phyloP scores from a whole-genome alignment of 140 eudicot genomes.

The Stevia rebaudiana region DNA sequence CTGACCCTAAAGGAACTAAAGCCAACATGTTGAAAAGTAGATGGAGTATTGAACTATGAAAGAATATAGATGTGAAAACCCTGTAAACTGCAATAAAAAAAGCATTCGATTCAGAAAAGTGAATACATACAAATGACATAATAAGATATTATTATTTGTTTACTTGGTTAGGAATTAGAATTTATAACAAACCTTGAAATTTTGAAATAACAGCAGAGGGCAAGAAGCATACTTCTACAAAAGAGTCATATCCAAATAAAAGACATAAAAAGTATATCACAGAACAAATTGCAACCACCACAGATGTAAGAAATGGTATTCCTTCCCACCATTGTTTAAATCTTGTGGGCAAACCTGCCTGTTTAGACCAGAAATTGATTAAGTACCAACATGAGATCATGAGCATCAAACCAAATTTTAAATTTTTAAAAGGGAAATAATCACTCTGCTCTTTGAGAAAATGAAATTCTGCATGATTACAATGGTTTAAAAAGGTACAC shows the following conservation, averaged over 20 bases:
- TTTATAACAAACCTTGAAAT: constrained; percentile 56
- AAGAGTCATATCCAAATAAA: constrained; percentile 86
- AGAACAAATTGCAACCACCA: constrained; percentile 59
- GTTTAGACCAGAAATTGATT: constrained; percentile 15
- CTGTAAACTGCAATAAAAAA: constrained; percentile 63
- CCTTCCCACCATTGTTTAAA: constrained; percentile 95
- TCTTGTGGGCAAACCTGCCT: constrained; percentile 85
- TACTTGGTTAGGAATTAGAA: neutral
- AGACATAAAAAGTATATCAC: constrained; percentile 75
- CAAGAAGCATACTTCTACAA: constrained; percentile 79
- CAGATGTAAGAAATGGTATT: constrained; percentile 84
- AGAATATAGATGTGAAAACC: constrained; percentile 67
- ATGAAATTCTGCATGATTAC: neutral
- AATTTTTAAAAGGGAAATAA: neutral
- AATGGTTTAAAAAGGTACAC: too few relatives aligned
- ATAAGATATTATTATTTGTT: neutral
- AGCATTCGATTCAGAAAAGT: neutral
- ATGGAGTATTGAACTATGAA: constrained; percentile 92
- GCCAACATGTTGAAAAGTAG: constrained; percentile 91
- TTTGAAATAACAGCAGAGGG: constrained; percentile 70
- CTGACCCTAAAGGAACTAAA: constrained; percentile 91
- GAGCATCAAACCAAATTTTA: neutral
- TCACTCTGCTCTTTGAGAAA: neutral
- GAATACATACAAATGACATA: neutral
- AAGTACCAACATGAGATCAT: neutral